Evolutionary conservation across 2,329 filamentous ascomycete species (phyloP), one percentile per base, ranked within the genome.

Genomic region (Ceratocystis papillata): DNA sequence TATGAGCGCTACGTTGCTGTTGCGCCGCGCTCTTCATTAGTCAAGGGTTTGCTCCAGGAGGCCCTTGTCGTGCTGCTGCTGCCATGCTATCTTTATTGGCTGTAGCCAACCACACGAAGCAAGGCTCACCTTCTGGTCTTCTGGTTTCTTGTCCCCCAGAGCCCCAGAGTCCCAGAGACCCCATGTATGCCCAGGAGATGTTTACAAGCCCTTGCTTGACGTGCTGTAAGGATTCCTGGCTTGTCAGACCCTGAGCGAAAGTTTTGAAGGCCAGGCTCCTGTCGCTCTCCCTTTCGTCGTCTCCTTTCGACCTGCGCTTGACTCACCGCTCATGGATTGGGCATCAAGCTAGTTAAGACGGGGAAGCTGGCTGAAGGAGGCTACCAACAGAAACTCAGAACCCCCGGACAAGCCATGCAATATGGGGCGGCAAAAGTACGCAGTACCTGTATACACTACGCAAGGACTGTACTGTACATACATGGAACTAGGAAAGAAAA

Each of bases 281-380:
- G 17, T 48, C 46, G 17, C n/a, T 22, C 46, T 48, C 46, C 46
- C 46, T 48, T 48, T 48, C 20, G 46, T 48, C 46, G 8, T 48
- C 46, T 48, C 50, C 50, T 55, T 55, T 55, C 3, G 50, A 30
- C 50, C 25, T 55, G 50, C 12, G 25, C 50, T 55, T 55, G 20
- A 20, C 28, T 55, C 50, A 55, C 50, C 50, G 50, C 50, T 55
- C 25, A 6, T 55, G 22, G 25, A 55, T 55, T 55, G 50, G 50
- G 50, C 50, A 55, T 55, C 50, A 55, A 55, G 22, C 48, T 25
- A 28, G 10, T 20, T 7, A 33, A 22, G 22, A 55, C 25, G 25
- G 22, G 50, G 28, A 25, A 55, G 50, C 25, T 25, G 25, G 50
- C 25, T 25, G 25, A 28, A 17, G 22, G 50, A 25, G 50, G 20